phyloP scores from a whole-genome alignment of 257 asterid genomes.

The Vinca minor region DNA sequence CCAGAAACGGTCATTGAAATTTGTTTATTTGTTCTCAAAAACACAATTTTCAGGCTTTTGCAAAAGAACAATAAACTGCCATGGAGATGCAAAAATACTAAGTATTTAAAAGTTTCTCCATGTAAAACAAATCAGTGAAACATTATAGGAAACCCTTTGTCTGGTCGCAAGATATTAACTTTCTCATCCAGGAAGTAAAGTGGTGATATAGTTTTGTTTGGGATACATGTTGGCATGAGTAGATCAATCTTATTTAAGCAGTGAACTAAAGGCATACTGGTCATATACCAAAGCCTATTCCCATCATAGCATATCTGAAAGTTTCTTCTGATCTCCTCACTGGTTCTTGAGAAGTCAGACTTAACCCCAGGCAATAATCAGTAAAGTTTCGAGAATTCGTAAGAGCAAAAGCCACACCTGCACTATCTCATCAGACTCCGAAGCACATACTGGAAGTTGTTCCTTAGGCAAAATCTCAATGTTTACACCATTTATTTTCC shows the following conservation, averaged over 20 bases:
- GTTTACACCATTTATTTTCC: conserved; percentile 54
- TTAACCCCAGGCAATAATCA: neutral
- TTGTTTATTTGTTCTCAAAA: neutral
- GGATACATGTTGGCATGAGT: neutral
- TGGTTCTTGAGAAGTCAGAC: neutral
- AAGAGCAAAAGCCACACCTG: conserved; percentile 42
- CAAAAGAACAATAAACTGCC: neutral
- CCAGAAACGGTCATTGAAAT: neutral
- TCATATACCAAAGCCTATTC: neutral
- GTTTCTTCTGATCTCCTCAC: neutral
- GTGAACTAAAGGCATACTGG: neutral
- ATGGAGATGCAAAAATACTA: neutral
- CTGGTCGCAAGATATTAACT: neutral
- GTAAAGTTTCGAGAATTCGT: neutral
- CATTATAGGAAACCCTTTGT: neutral
- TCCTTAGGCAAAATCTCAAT: conserved; percentile 54
- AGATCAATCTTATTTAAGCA: neutral
- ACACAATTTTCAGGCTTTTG: neutral
- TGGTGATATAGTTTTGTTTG: neutral
- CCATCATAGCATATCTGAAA: neutral
- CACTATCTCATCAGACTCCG: conserved; percentile 53
- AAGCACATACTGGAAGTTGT: conserved; percentile 46
- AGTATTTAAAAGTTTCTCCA: neutral
- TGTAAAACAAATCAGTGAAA: neutral
- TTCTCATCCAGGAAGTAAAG: neutral